These are phyloP conservation scores for Naganishia liquefaciens DNA, from an alignment of 1,284 basidiomycete species.

Conservation along the genomic window DNA sequence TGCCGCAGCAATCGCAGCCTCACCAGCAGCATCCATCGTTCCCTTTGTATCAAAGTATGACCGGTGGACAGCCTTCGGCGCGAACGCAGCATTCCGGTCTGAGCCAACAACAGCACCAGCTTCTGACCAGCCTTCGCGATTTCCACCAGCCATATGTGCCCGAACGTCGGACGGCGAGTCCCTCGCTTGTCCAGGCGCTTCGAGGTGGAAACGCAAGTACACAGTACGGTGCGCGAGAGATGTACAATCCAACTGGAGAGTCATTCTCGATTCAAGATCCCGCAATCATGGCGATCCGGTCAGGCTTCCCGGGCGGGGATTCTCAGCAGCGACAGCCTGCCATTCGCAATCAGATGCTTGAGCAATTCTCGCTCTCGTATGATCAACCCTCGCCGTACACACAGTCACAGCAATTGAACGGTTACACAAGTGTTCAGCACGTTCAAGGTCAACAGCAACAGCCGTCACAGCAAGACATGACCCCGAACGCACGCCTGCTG, in stretches of 20 bases:
- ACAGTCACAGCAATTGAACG: constrained; percentile 12
- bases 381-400: constrained; percentile 16
- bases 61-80: constrained; percentile 2
- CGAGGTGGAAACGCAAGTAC: constrained; percentile 23
- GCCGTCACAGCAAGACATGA: constrained; percentile 24
- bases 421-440: constrained; percentile 15
- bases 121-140: constrained; percentile 25
- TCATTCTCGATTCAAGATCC: constrained; percentile 34
- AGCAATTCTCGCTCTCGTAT: constrained; percentile 17
- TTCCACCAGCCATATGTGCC: constrained; percentile 35
- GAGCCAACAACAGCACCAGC: constrained; percentile 27
- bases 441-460: constrained; percentile 20
- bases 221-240: constrained; percentile 16
- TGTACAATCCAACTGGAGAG: constrained; percentile 32
- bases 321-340: constrained; percentile 29
- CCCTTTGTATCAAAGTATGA: constrained; percentile 18
- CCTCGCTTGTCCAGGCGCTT: constrained; percentile 29
- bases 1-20: constrained; percentile 12
- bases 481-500: constrained; percentile 28
- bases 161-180: constrained; percentile 31
- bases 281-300: constrained; percentile 31
- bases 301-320: constrained; percentile 22
- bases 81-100: constrained; percentile 15
- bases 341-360: constrained; percentile 20
- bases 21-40: constrained; percentile 29